These are phyloP conservation scores for Entomortierella chlamydospora DNA, from an alignment of 192 early-diverging fungal species.

Conservation along the genomic window DNA sequence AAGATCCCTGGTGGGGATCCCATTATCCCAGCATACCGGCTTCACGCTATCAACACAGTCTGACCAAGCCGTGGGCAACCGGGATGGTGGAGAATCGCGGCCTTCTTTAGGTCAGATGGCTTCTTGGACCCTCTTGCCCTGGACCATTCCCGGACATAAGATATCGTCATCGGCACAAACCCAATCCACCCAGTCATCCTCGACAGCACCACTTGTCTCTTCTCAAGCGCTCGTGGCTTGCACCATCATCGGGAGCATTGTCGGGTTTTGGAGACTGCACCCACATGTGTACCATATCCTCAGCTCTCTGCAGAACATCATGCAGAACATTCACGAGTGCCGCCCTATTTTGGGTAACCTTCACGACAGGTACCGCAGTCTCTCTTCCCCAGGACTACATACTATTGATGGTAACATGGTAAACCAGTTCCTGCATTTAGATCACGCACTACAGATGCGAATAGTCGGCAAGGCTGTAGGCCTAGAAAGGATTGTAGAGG, in stretches of 20 bases:
- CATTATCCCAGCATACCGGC: constrained; percentile 1
- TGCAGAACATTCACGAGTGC: constrained; percentile 15
- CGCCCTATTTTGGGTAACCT: constrained; percentile 20
- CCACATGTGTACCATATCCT: constrained; percentile 20
- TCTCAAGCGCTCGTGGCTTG: constrained; percentile 36
- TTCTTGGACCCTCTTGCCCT: constrained; percentile 30
- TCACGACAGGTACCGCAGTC: constrained; percentile 17
- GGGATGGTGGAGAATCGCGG: background rate
- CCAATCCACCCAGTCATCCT: background rate
- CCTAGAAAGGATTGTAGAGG: constrained; percentile 22
- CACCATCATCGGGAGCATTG: constrained; percentile 20
- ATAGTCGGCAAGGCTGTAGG: constrained; percentile 5
- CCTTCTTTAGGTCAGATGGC: background rate
- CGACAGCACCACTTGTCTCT: background rate
- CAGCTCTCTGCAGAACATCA: constrained; percentile 1
- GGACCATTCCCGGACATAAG: background rate
- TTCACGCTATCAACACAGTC: too few species aligned
- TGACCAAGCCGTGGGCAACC: background rate
- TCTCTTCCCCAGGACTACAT: background rate
- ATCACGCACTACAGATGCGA: constrained; percentile 26
- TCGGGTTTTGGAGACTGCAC: constrained; percentile 37
- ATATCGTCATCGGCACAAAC: background rate
- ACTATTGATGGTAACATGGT: constrained; percentile 32
- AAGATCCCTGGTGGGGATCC: constrained; percentile 22
- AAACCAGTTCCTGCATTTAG: constrained; percentile 15